phyloP scores from a whole-genome alignment of 148 eudicot genomes.

The Vaccinium myrtillus region DNA sequence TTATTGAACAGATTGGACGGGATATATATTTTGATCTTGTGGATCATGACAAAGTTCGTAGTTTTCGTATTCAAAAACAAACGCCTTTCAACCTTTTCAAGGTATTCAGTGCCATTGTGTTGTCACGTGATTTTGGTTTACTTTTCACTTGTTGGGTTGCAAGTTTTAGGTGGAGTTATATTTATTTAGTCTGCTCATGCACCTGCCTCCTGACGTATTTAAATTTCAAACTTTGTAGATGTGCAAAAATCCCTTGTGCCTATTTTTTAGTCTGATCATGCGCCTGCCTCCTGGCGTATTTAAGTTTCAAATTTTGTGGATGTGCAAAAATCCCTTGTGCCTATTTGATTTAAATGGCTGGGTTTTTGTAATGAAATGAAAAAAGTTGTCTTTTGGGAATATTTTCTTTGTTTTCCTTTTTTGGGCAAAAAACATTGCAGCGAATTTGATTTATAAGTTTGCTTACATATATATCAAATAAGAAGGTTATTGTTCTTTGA shows the following conservation, averaged over 20 bases:
- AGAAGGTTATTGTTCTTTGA: background rate
- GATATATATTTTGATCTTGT: constrained; percentile 88
- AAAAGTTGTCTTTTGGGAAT: background rate
- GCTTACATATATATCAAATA: background rate
- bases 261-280: constrained; percentile 4
- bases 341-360: background rate
- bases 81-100: constrained; percentile 65
- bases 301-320: background rate
- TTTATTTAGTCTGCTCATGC: constrained; percentile 3
- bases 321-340: background rate
- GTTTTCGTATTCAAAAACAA: constrained; percentile 80
- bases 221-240: background rate
- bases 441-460: background rate
- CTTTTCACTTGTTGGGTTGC: background rate
- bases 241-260: background rate
- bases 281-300: background rate
- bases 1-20: constrained; percentile 68
- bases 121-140: constrained; percentile 7
- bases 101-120: constrained; percentile 35
- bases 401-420: background rate
- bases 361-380: background rate
- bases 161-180: background rate
- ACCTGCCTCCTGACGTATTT: background rate
- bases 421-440: background rate
- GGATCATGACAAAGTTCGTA: constrained; percentile 77